Evolutionary conservation across 1,284 basidiomycete genomes (phyloP), one percentile per base, ranked within the genome.

Genomic region (Trichosporon faecale): DNA sequence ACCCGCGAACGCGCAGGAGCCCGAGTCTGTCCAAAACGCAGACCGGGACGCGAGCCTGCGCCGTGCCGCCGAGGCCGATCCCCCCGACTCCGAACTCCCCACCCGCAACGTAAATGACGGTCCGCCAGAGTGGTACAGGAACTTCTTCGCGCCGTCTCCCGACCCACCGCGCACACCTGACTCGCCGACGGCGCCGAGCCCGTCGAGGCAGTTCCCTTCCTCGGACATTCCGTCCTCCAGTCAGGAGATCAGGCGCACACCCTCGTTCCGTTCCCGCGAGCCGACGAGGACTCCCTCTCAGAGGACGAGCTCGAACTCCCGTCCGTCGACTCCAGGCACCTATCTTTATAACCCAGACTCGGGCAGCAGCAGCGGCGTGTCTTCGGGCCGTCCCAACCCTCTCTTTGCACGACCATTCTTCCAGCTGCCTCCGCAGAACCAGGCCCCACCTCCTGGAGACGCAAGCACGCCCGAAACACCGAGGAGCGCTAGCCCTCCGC

Each of bases 61-160:
- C 21, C 49, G 49, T 9, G 8, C 49, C 11, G 49, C 21, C 11
- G 21, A 52, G 11, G n/a, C 49, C 40, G 40, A 44, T n/a, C 40
- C 40, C 5, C 40, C 40, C 16, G 18, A 44, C 18, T 12, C 40
- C n/a, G n/a, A n/a, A n/a, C 4, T 44, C 18, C 16, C 40, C 14
- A 14, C 35, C 35, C 35, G n/a, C n/a, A n/a, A 46, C 44, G 7
- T 25, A 18, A 5, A 14, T 18, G 57, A 31, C 7, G 57, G 57
- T 8, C 57, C 57, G 14, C 57, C 57, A 5, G 57, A 33, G 57
- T 61, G 57, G 57, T 61, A 61, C 57, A 14, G 57, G 16, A 61
- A 61, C 57, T 61, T 61, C 57, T 61, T 61, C 27, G 57, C 57
- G 29, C 57, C 57, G 16, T 33, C 27, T 18, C 57, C 57, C 3